Evolutionary conservation across 2,329 filamentous ascomycete genomes (phyloP).

Genomic region (Ascochyta viciae-villosae): DNA sequence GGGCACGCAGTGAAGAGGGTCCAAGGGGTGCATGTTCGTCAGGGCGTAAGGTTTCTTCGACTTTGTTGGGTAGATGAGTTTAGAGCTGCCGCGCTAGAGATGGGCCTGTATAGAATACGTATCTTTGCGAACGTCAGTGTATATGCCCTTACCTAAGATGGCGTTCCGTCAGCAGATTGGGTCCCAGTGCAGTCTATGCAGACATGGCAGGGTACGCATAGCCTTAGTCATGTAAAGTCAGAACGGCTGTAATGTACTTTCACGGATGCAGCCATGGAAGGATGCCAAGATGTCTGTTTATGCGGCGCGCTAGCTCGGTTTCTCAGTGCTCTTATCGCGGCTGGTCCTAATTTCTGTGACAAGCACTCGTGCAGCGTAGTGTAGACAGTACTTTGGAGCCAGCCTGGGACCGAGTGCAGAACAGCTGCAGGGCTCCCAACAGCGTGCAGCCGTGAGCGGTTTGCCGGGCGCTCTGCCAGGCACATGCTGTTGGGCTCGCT

Average conservation of each 20-base stretch:
- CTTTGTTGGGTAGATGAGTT: background rate
- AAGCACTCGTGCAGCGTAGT: conserved; percentile 1
- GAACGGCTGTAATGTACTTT: too few species aligned
- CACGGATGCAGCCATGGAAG: too few species aligned
- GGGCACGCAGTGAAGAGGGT: conserved; percentile 3
- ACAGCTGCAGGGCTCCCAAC: conserved; percentile 11
- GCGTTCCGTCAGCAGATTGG: too few species aligned
- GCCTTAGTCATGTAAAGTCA: too few species aligned
- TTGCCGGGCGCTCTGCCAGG: background rate
- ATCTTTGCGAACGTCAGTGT: too few species aligned
- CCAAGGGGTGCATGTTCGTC: conserved; percentile 8
- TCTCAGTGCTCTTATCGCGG: conserved; percentile 18
- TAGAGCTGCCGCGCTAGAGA: conserved; percentile 8
- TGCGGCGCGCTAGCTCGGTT: background rate
- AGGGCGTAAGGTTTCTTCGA: conserved; percentile 6
- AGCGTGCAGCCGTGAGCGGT: background rate
- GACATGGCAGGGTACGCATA: too few species aligned
- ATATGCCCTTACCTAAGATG: too few species aligned
- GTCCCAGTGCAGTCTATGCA: too few species aligned
- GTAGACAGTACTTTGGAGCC: background rate
- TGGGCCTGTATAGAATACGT: too few species aligned
- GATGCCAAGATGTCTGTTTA: too few species aligned
- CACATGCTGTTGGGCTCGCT: conserved; percentile 4
- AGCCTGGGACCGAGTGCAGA: background rate
- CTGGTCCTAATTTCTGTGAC: conserved; percentile 11